These are phyloP conservation scores for Papiliotrema laurentii DNA, from an alignment of 1,284 basidiomycete genomes.

Conservation along the genomic window DNA sequence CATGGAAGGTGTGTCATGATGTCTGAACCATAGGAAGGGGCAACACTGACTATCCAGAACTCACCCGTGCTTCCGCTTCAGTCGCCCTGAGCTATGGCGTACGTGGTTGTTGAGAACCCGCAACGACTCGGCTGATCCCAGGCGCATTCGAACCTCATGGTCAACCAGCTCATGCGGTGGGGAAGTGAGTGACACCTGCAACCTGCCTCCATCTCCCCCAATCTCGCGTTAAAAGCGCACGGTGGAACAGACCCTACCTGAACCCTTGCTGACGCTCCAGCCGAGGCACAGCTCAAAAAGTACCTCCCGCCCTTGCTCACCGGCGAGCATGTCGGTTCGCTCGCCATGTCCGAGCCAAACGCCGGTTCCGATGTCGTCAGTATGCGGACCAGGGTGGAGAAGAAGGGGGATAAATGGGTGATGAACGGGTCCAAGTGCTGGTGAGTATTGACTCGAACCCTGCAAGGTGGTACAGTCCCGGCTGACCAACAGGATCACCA, in stretches of 20 bases:
- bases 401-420: conserved; percentile 52
- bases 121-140: conserved; percentile 6
- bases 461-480: too few species aligned
- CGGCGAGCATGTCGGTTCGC: conserved; percentile 77
- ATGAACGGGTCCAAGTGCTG: conserved; percentile 87
- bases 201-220: too few species aligned
- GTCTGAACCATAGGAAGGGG: neutral
- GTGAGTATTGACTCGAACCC: conserved; percentile 54
- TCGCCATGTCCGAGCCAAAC: conserved; percentile 91
- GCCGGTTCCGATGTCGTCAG: conserved; percentile 89
- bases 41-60: conserved; percentile 49
- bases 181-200: conserved; percentile 56
- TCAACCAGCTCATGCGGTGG: conserved; percentile 65
- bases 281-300: conserved; percentile 71
- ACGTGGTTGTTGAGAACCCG: conserved; percentile 5
- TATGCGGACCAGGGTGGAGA: conserved; percentile 77
- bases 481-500: conserved; percentile 71
- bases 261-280: too few species aligned
- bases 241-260: too few species aligned
- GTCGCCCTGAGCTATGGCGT: conserved; percentile 83
- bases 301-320: conserved; percentile 79
- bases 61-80: conserved; percentile 82
- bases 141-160: conserved; percentile 85
- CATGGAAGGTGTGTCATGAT: conserved; percentile 63
- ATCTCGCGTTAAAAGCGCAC: too few species aligned